Conservation (phyloP, 495 filamentous ascomycete genomes). For the Geopyxis carbonaria region DNA sequence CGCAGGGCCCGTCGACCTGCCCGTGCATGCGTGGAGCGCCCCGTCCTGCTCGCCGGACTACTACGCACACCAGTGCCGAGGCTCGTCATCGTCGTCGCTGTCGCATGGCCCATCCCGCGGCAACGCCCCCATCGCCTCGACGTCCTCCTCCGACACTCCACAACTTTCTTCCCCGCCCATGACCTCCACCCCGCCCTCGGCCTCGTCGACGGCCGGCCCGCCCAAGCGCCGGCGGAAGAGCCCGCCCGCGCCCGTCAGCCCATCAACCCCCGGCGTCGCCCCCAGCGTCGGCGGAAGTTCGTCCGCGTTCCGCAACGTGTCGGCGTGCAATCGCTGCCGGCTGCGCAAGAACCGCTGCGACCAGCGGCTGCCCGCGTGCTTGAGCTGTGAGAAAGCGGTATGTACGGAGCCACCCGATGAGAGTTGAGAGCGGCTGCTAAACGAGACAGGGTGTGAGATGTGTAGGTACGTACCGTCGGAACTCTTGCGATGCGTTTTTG, state of each 20-base stretch:
- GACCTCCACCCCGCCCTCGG: conserved; percentile 1
- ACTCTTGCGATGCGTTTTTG: background rate
- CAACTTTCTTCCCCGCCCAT: background rate
- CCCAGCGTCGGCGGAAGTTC: conserved; percentile 15
- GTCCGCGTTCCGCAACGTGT: conserved; percentile 77
- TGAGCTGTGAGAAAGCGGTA: conserved; percentile 70
- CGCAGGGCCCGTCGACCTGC: conserved; percentile 3
- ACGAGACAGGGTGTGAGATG: conserved; percentile 5
- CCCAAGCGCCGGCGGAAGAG: conserved; percentile 22
- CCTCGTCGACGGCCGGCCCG: conserved; percentile 6
- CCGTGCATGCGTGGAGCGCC: conserved; percentile 1
- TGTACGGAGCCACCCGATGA: background rate
- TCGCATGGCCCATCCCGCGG: conserved; percentile 2
- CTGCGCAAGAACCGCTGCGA: conserved; percentile 90
- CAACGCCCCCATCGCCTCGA: conserved; percentile 4
- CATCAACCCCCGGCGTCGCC: conserved; percentile 10
- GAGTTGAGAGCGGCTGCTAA: conserved; percentile 2
- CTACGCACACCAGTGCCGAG: background rate
- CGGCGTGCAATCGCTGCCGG: conserved; percentile 83
- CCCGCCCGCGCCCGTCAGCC: conserved; percentile 10
- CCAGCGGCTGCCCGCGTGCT: conserved; percentile 74
- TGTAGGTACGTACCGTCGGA: conserved; percentile 8
- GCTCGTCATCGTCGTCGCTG: conserved; percentile 2
- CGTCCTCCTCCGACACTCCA: no score
- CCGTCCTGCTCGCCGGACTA: conserved; percentile 1